A percentile compares a stretch with the other conserved stretches of the same genome.
Evolutionary conservation across 352 stramenopile species (phyloP).

Genomic region (Phytophthora aleatoria): DNA sequence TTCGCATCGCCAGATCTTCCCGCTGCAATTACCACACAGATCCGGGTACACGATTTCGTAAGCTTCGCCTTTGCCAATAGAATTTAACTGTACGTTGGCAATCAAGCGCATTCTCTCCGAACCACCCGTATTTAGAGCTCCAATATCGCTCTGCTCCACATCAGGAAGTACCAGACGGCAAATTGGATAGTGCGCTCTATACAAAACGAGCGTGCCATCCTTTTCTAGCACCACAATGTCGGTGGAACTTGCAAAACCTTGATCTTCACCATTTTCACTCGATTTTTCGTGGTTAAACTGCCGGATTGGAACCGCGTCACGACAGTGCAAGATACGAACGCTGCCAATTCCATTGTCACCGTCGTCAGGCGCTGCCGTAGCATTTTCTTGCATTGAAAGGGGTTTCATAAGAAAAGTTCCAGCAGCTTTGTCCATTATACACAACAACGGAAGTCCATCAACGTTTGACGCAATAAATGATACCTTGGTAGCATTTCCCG

Average conservation of each 20-base stretch:
- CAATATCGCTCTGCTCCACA: constrained; percentile 3
- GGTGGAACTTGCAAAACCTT: constrained; percentile 1
- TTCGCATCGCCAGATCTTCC: constrained; percentile 42
- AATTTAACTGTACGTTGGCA: constrained; percentile 31
- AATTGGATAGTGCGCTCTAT: constrained; percentile 38
- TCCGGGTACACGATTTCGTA: constrained; percentile 39
- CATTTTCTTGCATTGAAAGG: constrained; percentile 21
- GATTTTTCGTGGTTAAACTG: neutral
- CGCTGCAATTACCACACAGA: constrained; percentile 19
- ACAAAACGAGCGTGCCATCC: constrained; percentile 36
- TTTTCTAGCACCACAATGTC: constrained; percentile 55
- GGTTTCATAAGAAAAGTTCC: constrained; percentile 44
- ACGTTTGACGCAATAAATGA: constrained; percentile 46
- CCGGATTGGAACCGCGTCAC: constrained; percentile 46
- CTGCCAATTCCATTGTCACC: constrained; percentile 6
- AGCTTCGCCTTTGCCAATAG: constrained; percentile 21
- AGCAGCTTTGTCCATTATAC: constrained; percentile 48
- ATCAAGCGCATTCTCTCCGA: constrained; percentile 14
- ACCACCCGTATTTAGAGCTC: neutral
- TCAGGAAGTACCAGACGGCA: constrained; percentile 36
- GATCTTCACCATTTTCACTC: constrained; percentile 3
- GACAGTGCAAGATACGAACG: constrained; percentile 38
- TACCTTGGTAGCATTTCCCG: constrained; percentile 12
- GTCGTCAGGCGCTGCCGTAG: constrained; percentile 7
- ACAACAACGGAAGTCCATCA: constrained; percentile 40